Conservation (phyloP, 371 early-diverging fungal genomes). For the Circinella minor region DNA sequence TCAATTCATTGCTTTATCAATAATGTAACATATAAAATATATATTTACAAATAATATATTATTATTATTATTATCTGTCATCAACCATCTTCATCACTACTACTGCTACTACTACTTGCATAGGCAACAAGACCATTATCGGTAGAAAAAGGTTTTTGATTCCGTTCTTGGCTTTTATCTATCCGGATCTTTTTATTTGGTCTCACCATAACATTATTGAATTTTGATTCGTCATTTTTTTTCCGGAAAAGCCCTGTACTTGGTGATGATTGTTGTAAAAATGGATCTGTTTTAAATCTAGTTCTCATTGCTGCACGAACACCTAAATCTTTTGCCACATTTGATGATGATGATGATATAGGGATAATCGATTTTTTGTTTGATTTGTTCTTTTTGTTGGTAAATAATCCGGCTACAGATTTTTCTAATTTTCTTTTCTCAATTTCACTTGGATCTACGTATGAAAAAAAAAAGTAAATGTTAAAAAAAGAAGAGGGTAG, state of each 20-base stretch:
- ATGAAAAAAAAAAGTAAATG: neutral
- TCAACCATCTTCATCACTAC: neutral
- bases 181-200: conserved; percentile 13
- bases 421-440: conserved; percentile 40
- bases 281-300: conserved; percentile 53
- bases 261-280: conserved; percentile 26
- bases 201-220: conserved; percentile 13
- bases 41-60: neutral
- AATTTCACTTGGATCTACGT: conserved; percentile 25
- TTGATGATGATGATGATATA: neutral
- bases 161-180: neutral
- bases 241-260: conserved; percentile 14
- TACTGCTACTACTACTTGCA: neutral
- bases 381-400: conserved; percentile 5
- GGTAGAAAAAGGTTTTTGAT: neutral
- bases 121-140: conserved; percentile 3
- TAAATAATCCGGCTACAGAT: conserved; percentile 44
- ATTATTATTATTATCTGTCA: neutral
- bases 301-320: conserved; percentile 14
- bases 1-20: neutral
- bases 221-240: conserved; percentile 4
- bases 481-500: no score
- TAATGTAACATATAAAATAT: no score
- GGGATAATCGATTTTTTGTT: neutral
- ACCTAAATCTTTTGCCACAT: neutral